phyloP scores from a whole-genome alignment of 2,329 filamentous ascomycete genomes.

The Cladosporium sp. region DNA sequence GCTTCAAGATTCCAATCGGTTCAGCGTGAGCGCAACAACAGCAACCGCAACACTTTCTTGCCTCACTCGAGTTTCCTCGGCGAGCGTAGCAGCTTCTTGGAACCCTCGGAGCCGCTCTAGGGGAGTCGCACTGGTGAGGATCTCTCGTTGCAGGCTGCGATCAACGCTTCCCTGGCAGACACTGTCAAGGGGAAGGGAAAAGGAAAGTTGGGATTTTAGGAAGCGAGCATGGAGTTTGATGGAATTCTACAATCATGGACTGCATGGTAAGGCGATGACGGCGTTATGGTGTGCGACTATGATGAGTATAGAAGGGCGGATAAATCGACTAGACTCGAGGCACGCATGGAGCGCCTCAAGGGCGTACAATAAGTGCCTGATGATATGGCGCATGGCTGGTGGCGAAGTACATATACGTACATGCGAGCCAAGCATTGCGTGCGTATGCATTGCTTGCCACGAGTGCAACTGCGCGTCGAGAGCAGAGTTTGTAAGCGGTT shows the following conservation, averaged over 20 bases:
- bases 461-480: neutral
- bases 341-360: neutral
- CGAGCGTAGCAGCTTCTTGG: conserved; percentile 4
- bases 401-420: conserved; percentile 8
- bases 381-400: neutral
- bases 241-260: neutral
- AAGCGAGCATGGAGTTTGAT: conserved; percentile 4
- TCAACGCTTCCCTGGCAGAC: neutral
- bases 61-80: neutral
- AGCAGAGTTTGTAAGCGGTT: neutral
- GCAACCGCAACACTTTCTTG: conserved; percentile 29
- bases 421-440: conserved; percentile 10
- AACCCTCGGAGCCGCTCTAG: conserved; percentile 4
- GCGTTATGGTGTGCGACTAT: neutral
- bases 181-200: neutral
- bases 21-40: conserved; percentile 43
- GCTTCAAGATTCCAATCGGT: conserved; percentile 68
- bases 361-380: neutral
- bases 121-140: neutral
- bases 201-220: neutral
- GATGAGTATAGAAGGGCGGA: neutral
- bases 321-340: neutral
- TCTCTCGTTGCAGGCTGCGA: neutral
- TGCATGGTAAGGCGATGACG: conserved; percentile 4
- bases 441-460: conserved; percentile 1